Evolutionary conservation across 305 asterid species (phyloP).

Genomic region (Plantago coronopus): DNA sequence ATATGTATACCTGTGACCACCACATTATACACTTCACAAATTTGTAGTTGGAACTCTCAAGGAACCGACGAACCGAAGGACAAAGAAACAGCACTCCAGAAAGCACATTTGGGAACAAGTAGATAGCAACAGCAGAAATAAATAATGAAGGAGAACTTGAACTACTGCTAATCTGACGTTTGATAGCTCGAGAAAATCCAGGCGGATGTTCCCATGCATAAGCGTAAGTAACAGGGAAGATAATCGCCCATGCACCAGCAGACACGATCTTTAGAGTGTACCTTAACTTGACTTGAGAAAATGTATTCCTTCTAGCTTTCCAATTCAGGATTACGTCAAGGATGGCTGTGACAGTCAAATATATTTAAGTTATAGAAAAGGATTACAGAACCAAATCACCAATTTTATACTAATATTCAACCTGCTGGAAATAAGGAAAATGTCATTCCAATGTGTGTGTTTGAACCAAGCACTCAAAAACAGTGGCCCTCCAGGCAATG

Average conservation of each 20-base stretch:
- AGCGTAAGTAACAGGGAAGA: slow-evolving; percentile 93
- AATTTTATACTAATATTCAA: too few relatives aligned
- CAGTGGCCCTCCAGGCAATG: not conserved
- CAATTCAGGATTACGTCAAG: slow-evolving; percentile 79
- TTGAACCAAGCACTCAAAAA: not conserved
- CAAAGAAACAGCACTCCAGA: slow-evolving; percentile 78
- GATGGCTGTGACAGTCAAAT: slow-evolving; percentile 44
- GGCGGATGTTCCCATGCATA: slow-evolving; percentile 86
- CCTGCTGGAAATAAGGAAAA: too few relatives aligned
- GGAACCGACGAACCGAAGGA: slow-evolving; percentile 81
- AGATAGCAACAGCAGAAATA: slow-evolving; percentile 82
- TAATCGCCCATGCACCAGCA: slow-evolving; percentile 94
- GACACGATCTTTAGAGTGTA: slow-evolving; percentile 77
- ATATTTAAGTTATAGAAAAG: too few relatives aligned
- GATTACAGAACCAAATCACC: not conserved
- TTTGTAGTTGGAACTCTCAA: slow-evolving; percentile 88
- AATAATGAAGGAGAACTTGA: slow-evolving; percentile 79
- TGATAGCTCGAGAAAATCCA: slow-evolving; percentile 81
- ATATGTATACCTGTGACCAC: slow-evolving; percentile 99
- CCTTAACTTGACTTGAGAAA: slow-evolving; percentile 88
- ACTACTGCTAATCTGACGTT: slow-evolving; percentile 77
- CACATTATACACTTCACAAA: slow-evolving; percentile 97
- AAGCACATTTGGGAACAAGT: slow-evolving; percentile 94
- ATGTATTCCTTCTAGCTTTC: slow-evolving; percentile 89
- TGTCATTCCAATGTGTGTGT: too few relatives aligned